Evolutionary conservation across 345 rosid genomes (phyloP).

Genomic region (Orychophragmus violaceus): DNA sequence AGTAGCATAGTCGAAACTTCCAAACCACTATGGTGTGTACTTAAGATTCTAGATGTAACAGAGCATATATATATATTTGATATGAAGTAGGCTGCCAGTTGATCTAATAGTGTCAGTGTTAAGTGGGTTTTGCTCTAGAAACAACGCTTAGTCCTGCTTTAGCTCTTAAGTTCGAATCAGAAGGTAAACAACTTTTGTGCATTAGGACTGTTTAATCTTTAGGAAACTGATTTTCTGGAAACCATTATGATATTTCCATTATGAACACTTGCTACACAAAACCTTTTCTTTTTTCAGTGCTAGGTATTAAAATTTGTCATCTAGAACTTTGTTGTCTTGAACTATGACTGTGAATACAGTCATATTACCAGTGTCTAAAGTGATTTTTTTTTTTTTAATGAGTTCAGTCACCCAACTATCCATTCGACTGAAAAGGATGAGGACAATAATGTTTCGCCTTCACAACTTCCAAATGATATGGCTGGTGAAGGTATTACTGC

Average conservation of each 20-base stretch:
- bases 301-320: not conserved
- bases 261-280: not conserved
- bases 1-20: not conserved
- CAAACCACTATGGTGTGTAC: not conserved
- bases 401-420: constrained; percentile 42
- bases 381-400: not conserved
- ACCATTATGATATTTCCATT: not conserved
- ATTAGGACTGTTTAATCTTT: not conserved
- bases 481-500: constrained; percentile 50
- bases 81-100: not conserved
- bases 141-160: not conserved
- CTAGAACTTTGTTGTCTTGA: not conserved
- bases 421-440: constrained; percentile 44
- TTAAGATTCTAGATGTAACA: not conserved
- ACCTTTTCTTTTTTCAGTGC: not conserved
- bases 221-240: not conserved
- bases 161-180: not conserved
- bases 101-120: not conserved
- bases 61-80: not conserved
- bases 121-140: not conserved
- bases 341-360: not conserved
- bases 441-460: constrained; percentile 45
- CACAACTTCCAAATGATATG: constrained; percentile 45
- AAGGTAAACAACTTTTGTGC: not conserved
- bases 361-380: constrained; percentile 4